Evolutionary conservation across 208 protist species (phyloP), one percentile per base, ranked within the genome.

Genomic region (Endotrypanum monterogeii): DNA sequence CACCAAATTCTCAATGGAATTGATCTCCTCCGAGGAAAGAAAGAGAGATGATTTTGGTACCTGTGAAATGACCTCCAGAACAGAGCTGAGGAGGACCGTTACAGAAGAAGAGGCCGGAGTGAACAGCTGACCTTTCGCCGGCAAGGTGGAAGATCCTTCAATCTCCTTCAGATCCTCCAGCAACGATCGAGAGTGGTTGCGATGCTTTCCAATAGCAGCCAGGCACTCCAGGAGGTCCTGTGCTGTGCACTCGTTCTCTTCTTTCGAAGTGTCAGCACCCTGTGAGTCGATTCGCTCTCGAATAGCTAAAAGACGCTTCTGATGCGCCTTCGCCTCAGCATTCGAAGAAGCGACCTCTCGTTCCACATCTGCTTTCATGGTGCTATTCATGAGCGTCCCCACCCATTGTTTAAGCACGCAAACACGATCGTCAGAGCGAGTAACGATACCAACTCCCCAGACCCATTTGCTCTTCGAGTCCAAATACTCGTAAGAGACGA

Each of bases 401-500:
- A 48, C 30, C 75, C 75, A 80, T 37, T 80, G 61, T 28, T n/a
- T 65, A 2, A 80, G 8, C 8, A 57, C 39, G 69, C 75, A 80
- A 8, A 80, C 25, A 50, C 56, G 75, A n/a, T 71, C 62, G 71
- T 80, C 75, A 44, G 46, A 32, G 54, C 35, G 52, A 39, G 55
- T 80, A 23, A 80, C 69, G 2, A 32, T 48, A 0, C 75, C 75
- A 32, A 80, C 54, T 32, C 28, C 32, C 75, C 75, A 80, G 3
- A 44, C 58, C 75, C 75, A 80, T 32, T 74, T 74, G 18, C 52
- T 74, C n/a, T 80, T 44, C 5, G 75, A 14, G 48, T 80, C 75
- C 20, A 80, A 55, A 63, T 71, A 80, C 75, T 80, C 75, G 39
- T 74, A 80, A 7, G 62, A 48, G 41, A 80, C 69, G 37, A 74